Evolutionary conservation across 495 filamentous ascomycete species (phyloP).

Genomic region (Pyronema domesticum): DNA sequence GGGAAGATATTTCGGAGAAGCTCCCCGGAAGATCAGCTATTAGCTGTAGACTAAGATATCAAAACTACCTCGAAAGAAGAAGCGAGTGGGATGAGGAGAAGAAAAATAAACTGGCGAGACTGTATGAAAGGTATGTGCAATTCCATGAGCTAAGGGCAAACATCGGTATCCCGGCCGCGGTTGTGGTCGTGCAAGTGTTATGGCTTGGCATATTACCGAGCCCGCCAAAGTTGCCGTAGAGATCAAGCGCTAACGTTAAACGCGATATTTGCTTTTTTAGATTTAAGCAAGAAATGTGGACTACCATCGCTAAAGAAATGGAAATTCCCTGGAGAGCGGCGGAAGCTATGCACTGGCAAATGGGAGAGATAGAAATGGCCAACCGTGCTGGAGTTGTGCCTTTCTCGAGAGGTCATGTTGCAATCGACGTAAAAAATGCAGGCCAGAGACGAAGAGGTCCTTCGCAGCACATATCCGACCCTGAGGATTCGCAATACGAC

Average conservation of each 20-base stretch:
- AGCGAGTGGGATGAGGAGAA: slow-evolving; percentile 93
- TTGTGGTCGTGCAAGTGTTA: slow-evolving; percentile 1
- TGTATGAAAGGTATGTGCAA: slow-evolving; percentile 74
- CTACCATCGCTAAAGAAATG: slow-evolving; percentile 82
- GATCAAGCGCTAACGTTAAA: background rate
- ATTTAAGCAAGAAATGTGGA: slow-evolving; percentile 96
- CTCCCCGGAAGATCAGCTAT: slow-evolving; percentile 82
- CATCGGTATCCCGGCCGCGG: slow-evolving; percentile 6
- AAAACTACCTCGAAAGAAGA: slow-evolving; percentile 85
- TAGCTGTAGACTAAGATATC: slow-evolving; percentile 85
- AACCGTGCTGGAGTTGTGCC: slow-evolving; percentile 68
- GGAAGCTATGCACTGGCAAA: slow-evolving; percentile 95
- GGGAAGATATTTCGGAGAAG: slow-evolving; percentile 89
- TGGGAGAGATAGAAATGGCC: slow-evolving; percentile 87
- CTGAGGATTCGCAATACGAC: no score
- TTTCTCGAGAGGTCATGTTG: slow-evolving; percentile 48
- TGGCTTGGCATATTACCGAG: background rate
- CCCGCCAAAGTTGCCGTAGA: background rate
- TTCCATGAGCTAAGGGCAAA: slow-evolving; percentile 9
- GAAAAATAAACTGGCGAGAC: slow-evolving; percentile 83
- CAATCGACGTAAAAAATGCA: slow-evolving; percentile 32
- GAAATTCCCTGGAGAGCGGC: slow-evolving; percentile 85
- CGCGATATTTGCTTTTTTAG: slow-evolving; percentile 29
- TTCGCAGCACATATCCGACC: no score
- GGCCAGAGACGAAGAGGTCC: slow-evolving; percentile 17